A percentile compares a stretch with the other conserved stretches of the same genome.
Evolutionary conservation across 768 basidiomycete genomes (phyloP).

Genomic region (Rossbeevera mucosa): DNA sequence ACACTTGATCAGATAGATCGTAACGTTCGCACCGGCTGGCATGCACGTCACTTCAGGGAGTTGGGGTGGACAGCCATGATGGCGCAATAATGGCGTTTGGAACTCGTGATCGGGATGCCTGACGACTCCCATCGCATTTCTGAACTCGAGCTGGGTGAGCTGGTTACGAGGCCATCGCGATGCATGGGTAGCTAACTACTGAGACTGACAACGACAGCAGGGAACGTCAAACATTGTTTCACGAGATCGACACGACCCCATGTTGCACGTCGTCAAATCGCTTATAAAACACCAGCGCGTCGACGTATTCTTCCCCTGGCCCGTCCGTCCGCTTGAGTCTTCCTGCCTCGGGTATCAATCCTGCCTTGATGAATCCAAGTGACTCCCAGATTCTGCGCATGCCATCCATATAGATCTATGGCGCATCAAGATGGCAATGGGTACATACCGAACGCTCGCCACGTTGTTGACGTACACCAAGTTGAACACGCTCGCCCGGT

Average conservation of each 20-base stretch:
- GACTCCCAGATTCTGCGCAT: constrained; percentile 73
- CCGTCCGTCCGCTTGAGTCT: constrained; percentile 64
- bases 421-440: neutral
- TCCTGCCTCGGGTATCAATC: constrained; percentile 73
- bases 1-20: constrained; percentile 11
- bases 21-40: neutral
- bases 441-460: constrained; percentile 60
- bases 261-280: constrained; percentile 46
- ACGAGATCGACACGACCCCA: neutral
- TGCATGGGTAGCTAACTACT: neutral
- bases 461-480: constrained; percentile 83
- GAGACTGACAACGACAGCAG: neutral
- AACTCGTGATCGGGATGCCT: neutral
- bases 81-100: neutral
- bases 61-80: neutral
- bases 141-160: neutral
- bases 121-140: neutral
- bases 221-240: neutral
- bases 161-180: neutral
- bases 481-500: constrained; percentile 82
- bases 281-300: constrained; percentile 84
- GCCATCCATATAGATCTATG: neutral
- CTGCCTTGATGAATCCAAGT: constrained; percentile 74
- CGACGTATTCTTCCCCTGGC: constrained; percentile 78
- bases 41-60: neutral